Conservation (phyloP, 1,139 yeast species). For the Yamadazyma aaseri region DNA sequence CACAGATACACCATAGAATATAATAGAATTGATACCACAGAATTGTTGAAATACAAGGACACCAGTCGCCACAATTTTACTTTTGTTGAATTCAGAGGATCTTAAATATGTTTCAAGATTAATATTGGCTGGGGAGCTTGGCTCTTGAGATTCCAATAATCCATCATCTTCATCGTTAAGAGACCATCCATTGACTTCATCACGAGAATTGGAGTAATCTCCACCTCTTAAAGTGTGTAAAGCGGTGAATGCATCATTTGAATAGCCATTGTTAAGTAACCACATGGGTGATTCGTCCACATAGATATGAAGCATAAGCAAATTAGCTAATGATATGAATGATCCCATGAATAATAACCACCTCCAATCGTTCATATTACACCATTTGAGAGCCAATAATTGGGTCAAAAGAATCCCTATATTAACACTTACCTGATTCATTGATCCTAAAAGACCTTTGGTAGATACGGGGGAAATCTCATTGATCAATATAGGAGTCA, state of each 20-base stretch:
- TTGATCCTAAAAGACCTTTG: constrained; percentile 79
- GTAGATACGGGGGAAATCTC: constrained; percentile 70
- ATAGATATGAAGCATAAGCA: constrained; percentile 38
- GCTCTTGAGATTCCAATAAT: constrained; percentile 10
- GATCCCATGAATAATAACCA: constrained; percentile 60
- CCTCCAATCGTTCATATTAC: constrained; percentile 72
- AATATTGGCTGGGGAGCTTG: constrained; percentile 16
- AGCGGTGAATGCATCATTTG: constrained; percentile 31
- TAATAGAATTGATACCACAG: constrained; percentile 88
- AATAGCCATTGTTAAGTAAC: constrained; percentile 47
- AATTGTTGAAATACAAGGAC: constrained; percentile 87
- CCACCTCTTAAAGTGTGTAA: constrained; percentile 44
- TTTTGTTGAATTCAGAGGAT: constrained; percentile 50
- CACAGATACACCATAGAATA: constrained; percentile 88
- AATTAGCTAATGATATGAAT: constrained; percentile 49
- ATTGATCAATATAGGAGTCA: constrained; percentile 76
- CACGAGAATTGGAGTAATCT: constrained; percentile 32
- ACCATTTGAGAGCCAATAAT: constrained; percentile 64
- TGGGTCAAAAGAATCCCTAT: constrained; percentile 83
- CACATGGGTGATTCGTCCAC: constrained; percentile 86
- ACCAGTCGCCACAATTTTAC: constrained; percentile 67
- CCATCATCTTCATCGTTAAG: constrained; percentile 15
- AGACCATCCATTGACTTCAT: constrained; percentile 41
- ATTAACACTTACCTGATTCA: constrained; percentile 85
- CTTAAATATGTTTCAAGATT: constrained; percentile 46